Base-by-base conservation (phyloP, 169 alveolate genomes). In the Plasmodium gonderi region DNA sequence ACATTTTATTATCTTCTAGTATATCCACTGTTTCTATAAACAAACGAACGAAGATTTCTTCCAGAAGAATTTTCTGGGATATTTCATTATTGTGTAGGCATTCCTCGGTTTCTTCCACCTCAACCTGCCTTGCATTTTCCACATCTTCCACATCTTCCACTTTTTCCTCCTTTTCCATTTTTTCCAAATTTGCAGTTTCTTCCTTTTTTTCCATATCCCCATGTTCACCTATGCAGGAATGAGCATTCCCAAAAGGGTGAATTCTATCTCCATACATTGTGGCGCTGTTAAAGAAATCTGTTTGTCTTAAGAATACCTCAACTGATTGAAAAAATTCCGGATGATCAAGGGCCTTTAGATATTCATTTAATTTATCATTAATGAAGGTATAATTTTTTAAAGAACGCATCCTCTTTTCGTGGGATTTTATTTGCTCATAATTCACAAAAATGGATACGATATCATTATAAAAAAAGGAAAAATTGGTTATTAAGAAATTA, bases 21-120 rank as follows among this genome's bases (percentile, higher is more conserved):
- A 87, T 26, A 87, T 87, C 87, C n/a, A 75, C 44, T 20, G 87
- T 67, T 87, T 75, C 68, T 44, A 87, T 33, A 67, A 87, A 87
- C 51, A 87, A 60, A 3, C 42, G 44, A 6, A 87, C 69, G 78
- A 87, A 75, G 33, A 87, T 87, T 87, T 87, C 93, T 75, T 87
- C 93, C 38, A 87, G 79, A 31, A 87, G 12, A 17, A 75, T 42
- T 64, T 76, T 87, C 38, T 87, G 93, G 20, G 93, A 87, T 36
- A 87, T 87, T 75, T 75, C 93, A 45, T 87, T 75, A 8, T 51
- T 87, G n/a, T 54, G 79, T 67, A 87, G 31, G 68, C 93, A 87
- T 65, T 87, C 93, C 47, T 75, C 47, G 65, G 78, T 77, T 42
- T 87, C 93, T 44, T 75, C 12, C 0, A 12, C 54, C 8, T 64